Evolutionary conservation across 1,284 basidiomycete genomes (phyloP).

Genomic region (Sparassis latifolia): DNA sequence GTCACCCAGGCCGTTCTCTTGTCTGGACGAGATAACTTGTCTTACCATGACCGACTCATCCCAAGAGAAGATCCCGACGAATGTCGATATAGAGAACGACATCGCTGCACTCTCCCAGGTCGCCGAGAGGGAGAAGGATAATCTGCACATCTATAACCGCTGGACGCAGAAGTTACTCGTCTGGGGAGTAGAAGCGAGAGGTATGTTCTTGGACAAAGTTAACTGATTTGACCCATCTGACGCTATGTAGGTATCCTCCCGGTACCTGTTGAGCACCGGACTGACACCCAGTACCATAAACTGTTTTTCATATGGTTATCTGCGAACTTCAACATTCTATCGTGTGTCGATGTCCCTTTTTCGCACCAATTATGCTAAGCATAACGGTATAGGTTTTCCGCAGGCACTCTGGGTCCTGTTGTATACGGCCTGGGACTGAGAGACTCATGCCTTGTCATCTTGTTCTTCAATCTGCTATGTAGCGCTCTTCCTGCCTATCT

Average conservation of each 20-base stretch:
- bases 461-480: conserved; percentile 70
- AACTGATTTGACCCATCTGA: neutral
- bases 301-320: conserved; percentile 76
- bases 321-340: conserved; percentile 67
- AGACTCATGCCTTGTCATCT: conserved; percentile 66
- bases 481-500: conserved; percentile 52
- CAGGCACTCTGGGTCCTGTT: conserved; percentile 67
- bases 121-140: conserved; percentile 10
- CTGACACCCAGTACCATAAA: conserved; percentile 59
- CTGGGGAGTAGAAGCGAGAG: conserved; percentile 22
- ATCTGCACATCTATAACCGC: conserved; percentile 11
- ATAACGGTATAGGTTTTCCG: conserved; percentile 50
- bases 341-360: conserved; percentile 36
- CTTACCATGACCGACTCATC: neutral
- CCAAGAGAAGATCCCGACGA: neutral
- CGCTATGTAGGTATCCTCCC: conserved; percentile 41
- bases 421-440: conserved; percentile 63
- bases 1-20: neutral
- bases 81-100: conserved; percentile 12
- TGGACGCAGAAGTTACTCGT: conserved; percentile 18
- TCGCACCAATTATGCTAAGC: neutral
- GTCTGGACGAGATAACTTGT: neutral
- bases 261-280: conserved; percentile 42
- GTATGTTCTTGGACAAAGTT: conserved; percentile 7
- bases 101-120: conserved; percentile 8